A percentile compares a stretch with the other conserved stretches of the same genome.
These are phyloP conservation scores for Penicillium sp. DNA, from an alignment of 2,329 filamentous ascomycete genomes.

Conservation along the genomic window DNA sequence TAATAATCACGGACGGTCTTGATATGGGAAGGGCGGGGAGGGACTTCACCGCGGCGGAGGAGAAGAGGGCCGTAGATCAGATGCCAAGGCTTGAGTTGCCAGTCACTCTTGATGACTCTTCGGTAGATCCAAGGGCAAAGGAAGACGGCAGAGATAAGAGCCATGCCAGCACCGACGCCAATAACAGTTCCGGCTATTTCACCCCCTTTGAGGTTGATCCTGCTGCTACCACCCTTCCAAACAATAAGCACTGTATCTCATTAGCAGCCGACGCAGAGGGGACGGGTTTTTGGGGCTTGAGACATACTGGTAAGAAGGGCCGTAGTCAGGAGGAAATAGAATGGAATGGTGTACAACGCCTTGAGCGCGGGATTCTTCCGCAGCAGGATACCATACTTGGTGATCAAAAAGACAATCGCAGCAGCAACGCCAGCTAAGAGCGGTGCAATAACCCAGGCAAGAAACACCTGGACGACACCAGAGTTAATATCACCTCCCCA, in stretches of 20 bases:
- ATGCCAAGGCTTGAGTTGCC: constrained; percentile 1
- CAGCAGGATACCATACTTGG: not conserved
- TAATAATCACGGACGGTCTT: not conserved
- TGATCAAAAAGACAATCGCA: not conserved
- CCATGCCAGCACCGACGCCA: not conserved
- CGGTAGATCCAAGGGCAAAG: constrained; percentile 1
- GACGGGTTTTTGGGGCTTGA: not conserved
- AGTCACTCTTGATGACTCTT: not conserved
- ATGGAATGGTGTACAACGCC: not conserved
- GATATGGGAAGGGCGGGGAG: not conserved
- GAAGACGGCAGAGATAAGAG: not conserved
- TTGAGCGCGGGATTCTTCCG: not conserved
- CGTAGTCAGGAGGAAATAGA: not conserved
- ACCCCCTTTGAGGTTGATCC: not conserved
- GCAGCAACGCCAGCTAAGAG: not conserved
- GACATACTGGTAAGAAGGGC: not conserved
- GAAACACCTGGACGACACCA: not conserved
- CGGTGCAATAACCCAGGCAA: not conserved
- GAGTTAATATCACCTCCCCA: constrained; percentile 1
- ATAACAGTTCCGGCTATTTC: not conserved
- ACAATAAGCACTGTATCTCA: not conserved
- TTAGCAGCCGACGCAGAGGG: not conserved
- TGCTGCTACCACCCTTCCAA: not conserved
- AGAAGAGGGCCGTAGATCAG: not conserved
- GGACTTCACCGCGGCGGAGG: not conserved